phyloP scores from a whole-genome alignment of 805 yeast genomes.

The Wickerhamiella alocasiicola region DNA sequence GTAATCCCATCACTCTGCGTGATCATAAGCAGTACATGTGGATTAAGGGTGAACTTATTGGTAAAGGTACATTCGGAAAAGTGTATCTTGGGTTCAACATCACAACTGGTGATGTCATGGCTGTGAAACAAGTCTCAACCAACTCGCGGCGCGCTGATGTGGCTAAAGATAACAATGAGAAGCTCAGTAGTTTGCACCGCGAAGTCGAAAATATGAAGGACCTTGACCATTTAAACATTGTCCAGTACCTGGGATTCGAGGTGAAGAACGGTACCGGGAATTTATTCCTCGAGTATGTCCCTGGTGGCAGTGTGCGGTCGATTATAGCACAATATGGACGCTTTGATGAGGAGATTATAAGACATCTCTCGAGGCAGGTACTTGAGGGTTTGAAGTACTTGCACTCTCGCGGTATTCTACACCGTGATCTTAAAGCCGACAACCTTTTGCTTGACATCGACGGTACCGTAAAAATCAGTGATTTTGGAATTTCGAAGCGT shows the following conservation, averaged over 20 bases:
- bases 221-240: slow-evolving; percentile 85
- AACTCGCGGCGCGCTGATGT: slow-evolving; percentile 32
- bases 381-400: slow-evolving; percentile 75
- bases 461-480: slow-evolving; percentile 90
- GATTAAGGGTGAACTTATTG: slow-evolving; percentile 95
- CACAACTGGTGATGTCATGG: slow-evolving; percentile 97
- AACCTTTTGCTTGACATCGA: slow-evolving; percentile 77
- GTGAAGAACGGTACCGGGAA: slow-evolving; percentile 61
- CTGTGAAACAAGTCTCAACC: slow-evolving; percentile 76
- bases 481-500: slow-evolving; percentile 88
- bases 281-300: slow-evolving; percentile 86
- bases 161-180: slow-evolving; percentile 33
- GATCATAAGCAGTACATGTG: slow-evolving; percentile 78
- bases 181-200: slow-evolving; percentile 68
- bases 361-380: slow-evolving; percentile 66
- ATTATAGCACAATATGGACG: slow-evolving; percentile 71
- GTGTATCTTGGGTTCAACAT: slow-evolving; percentile 86
- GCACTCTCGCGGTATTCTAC: slow-evolving; percentile 77
- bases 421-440: slow-evolving; percentile 91
- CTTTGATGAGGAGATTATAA: slow-evolving; percentile 66
- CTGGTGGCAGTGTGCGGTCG: slow-evolving; percentile 93
- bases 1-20: slow-evolving; percentile 52
- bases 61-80: slow-evolving; percentile 92
- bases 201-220: slow-evolving; percentile 93
- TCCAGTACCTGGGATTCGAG: slow-evolving; percentile 92